Evolutionary conservation across 2,329 filamentous ascomycete genomes (phyloP), one percentile per base, ranked within the genome.

Genomic region (Trichoderma koningii): DNA sequence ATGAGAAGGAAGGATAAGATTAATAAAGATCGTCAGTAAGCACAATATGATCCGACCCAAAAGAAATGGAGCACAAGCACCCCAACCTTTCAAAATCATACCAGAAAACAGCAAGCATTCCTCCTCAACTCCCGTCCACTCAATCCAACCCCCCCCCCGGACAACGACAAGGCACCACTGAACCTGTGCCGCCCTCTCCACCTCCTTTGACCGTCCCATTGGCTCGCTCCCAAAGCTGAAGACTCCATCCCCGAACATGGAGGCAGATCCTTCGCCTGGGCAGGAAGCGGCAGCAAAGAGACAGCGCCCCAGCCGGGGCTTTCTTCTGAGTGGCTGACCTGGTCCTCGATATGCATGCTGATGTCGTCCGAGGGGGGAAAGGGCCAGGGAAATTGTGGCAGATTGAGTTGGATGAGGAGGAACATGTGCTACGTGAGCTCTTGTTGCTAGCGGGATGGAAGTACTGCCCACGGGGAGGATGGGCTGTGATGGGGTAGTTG

Each of bases 241-340:
- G n/a, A 30, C 34, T 23, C 59, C 17, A 26, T 38, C 23, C 7
- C 57, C 41, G 28, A 23, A 50, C 59, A 53, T 52, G 59, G 59
- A 62, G 59, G 59, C 17, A 38, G 59, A 62, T 62, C 59, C 59
- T 62, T 62, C 59, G 48, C 45, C n/a, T 26, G 2, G 23, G 48
- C 52, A 53, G n/a, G 10, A 38, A 38, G 34, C 10, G 5, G 34
- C 12, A 14, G 34, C 3, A 38, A 38, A 38, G 34, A 38, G 12
- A 38, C 45, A 17, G 10, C 23, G 48, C 50, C 48, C 57, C 38
- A 30, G 57, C 23, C 23, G 19, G 28, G 15, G 34, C 10, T 14
- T n/a, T 14, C 15, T 34, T 19, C 23, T 45, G 48, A 62, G 48
- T 53, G 59, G 59, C 23, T 53, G 59, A 26, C 47, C 23, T 38